Percentiles rank a stretch among this genome's conserved stretches.
phyloP scores from a whole-genome alignment of 805 yeast genomes.

The Hanseniaspora singularis region DNA sequence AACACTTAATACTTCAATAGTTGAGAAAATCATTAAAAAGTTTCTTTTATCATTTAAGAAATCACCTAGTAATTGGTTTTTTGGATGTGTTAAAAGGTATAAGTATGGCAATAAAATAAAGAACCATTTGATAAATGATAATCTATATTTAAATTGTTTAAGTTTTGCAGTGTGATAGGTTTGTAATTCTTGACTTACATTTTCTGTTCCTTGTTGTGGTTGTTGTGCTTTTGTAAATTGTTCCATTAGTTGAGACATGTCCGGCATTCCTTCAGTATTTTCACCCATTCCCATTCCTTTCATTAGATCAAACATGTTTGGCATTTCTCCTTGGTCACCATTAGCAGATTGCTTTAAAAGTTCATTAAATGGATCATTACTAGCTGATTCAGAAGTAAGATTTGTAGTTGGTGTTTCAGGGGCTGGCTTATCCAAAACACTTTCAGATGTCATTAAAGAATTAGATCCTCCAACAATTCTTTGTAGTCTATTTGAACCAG shows the following conservation, averaged over 20 bases:
- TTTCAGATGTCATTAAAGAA: conserved; percentile 29
- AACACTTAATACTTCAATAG: conserved; percentile 27
- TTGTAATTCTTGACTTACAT: conserved; percentile 23
- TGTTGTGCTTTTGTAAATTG: conserved; percentile 17
- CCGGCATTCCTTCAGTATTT: conserved; percentile 14
- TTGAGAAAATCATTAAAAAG: conserved; percentile 27
- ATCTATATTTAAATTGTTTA: conserved; percentile 25
- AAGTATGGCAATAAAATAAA: conserved; percentile 25
- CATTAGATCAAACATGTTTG: conserved; percentile 13
- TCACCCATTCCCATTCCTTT: conserved; percentile 12
- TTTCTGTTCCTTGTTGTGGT: conserved; percentile 16
- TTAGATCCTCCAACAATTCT: conserved; percentile 35
- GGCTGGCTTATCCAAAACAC: conserved; percentile 25
- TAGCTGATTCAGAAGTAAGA: neutral
- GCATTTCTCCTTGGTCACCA: conserved; percentile 18
- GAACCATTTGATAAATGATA: conserved; percentile 27
- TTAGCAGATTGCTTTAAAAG: conserved; percentile 25
- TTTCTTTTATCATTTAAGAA: conserved; percentile 22
- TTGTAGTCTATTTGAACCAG: conserved; percentile 43
- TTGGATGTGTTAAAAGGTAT: conserved; percentile 22
- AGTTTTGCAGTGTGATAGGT: conserved; percentile 25
- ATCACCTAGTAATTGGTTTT: conserved; percentile 1
- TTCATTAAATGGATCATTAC: neutral
- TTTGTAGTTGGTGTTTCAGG: neutral
- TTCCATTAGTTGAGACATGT: conserved; percentile 23